These are phyloP conservation scores for Spathaspora hagerdaliae DNA, from an alignment of 805 yeast genomes.

Conservation along the genomic window DNA sequence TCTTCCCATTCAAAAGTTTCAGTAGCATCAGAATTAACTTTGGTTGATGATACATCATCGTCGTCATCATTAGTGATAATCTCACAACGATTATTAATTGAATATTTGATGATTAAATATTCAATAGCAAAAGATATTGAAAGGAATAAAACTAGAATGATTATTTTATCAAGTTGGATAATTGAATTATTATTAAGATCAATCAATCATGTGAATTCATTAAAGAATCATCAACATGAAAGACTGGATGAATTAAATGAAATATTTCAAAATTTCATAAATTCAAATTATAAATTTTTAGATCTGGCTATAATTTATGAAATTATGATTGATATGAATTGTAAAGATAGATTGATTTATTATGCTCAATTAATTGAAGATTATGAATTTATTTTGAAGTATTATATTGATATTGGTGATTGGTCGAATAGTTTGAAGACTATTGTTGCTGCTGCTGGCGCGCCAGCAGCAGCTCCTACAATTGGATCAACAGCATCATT, in stretches of 20 bases:
- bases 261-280: conserved; percentile 47
- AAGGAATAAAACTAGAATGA: conserved; percentile 28
- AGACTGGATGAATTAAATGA: conserved; percentile 7
- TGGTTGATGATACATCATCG: conserved; percentile 4
- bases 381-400: conserved; percentile 60
- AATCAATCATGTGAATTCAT: conserved; percentile 35
- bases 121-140: conserved; percentile 18
- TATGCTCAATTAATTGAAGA: conserved; percentile 70
- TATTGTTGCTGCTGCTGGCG: conserved; percentile 39
- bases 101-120: conserved; percentile 31
- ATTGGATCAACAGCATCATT: no score
- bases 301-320: conserved; percentile 71
- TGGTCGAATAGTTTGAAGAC: conserved; percentile 70
- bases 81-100: conserved; percentile 26
- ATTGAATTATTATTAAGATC: conserved; percentile 53
- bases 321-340: conserved; percentile 62
- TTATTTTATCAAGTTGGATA: conserved; percentile 62
- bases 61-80: conserved; percentile 5
- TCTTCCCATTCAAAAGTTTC: neutral
- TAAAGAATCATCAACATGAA: neutral
- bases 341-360: conserved; percentile 56
- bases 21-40: neutral
- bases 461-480: no score
- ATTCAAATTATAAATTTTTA: conserved; percentile 42
- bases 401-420: conserved; percentile 63